Percentiles rank a stretch among this genome's conserved stretches.
phyloP scores from a whole-genome alignment of 2,329 filamentous ascomycete species.

The Dothidotthia symphoricarpi region DNA sequence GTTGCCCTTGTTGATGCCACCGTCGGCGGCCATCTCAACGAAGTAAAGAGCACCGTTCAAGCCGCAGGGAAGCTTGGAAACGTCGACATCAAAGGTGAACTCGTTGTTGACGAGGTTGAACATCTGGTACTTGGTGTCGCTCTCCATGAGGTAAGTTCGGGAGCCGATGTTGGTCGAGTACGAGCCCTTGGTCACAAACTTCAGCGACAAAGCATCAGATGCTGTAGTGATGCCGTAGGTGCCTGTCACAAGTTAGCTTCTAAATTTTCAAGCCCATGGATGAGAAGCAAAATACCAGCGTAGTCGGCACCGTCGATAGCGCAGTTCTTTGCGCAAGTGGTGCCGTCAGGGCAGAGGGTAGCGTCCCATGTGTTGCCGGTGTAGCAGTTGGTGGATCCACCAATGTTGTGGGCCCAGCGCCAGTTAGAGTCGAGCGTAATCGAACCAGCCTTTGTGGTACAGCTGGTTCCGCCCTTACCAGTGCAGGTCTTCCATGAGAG shows the following conservation, averaged over 20 bases:
- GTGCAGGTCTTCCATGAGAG: constrained; percentile 44
- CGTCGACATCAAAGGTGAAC: constrained; percentile 45
- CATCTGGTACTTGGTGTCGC: constrained; percentile 44
- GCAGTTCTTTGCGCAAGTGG: constrained; percentile 42
- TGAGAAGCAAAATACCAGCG: background rate
- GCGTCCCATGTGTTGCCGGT: constrained; percentile 47
- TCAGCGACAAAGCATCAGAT: constrained; percentile 54
- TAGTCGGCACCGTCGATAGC: constrained; percentile 47
- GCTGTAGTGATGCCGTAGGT: constrained; percentile 54
- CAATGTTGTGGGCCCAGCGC: constrained; percentile 50
- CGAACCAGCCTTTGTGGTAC: constrained; percentile 37
- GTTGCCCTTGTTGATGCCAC: constrained; percentile 55
- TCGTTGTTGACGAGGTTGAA: constrained; percentile 45
- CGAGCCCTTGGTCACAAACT: constrained; percentile 56
- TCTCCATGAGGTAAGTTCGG: constrained; percentile 45
- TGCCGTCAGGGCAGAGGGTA: constrained; percentile 42
- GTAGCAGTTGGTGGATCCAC: constrained; percentile 52
- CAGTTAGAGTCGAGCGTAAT: constrained; percentile 51
- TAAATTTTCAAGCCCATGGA: background rate
- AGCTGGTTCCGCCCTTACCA: constrained; percentile 40
- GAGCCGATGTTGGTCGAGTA: constrained; percentile 46
- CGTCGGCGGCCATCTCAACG: constrained; percentile 57
- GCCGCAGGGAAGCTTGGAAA: constrained; percentile 66
- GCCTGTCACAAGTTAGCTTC: constrained; percentile 11
- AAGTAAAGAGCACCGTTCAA: constrained; percentile 61